Base-by-base conservation (phyloP, 208 protist species). In the Trypanosoma scelopori region DNA sequence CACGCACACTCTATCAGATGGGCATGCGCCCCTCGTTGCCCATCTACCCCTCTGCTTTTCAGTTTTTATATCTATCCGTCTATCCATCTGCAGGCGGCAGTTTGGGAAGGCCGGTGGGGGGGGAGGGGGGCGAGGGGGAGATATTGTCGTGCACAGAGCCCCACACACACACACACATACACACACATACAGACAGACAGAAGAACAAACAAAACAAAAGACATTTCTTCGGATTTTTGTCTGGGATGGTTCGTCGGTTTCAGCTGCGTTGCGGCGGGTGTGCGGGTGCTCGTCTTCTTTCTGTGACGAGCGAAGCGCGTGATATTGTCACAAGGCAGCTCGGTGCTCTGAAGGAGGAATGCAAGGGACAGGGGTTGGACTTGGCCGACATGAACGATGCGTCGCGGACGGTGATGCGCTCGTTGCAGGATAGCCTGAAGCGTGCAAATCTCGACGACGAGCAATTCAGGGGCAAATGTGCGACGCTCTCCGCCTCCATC, bases 381-480 rank as follows among this genome's bases (percentile, higher is more conserved):
- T 65, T 96, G 18, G 85, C 79, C 0, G 91, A 96, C 63, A 96
- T 96, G 91, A 74, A 71, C 16, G 91, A 94, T n/a, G 81, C 91
- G 18, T 83, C 85, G 27, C 85, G 85, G 30, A 74, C 76, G 0
- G 87, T 79, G 6, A 68, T 79, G 22, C 74, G 74, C 20, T 67
- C 73, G 18, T 64, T 96, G 5, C 84, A 92, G 50, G 84, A 94
- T 9, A 73, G 61, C 0, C 45, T 74, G 35, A 78, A 74, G 37
- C 79, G 74, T 37, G 60, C 69, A 16, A 65, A 63, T 0, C 43
- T 93, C 1, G 82, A 89, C 0, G 85, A 96, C 55, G 81, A 71
- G 28, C 52, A 85, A 46, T 89, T 93, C 64, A 92, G 84, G 51
- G 85, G 82, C 5, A 93, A 94, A 50, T 71, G 77, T 41, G 68